Evolutionary conservation across 352 stramenopile species (phyloP), one percentile per base, ranked within the genome.

Genomic region (Globisporangium uncinulatum): DNA sequence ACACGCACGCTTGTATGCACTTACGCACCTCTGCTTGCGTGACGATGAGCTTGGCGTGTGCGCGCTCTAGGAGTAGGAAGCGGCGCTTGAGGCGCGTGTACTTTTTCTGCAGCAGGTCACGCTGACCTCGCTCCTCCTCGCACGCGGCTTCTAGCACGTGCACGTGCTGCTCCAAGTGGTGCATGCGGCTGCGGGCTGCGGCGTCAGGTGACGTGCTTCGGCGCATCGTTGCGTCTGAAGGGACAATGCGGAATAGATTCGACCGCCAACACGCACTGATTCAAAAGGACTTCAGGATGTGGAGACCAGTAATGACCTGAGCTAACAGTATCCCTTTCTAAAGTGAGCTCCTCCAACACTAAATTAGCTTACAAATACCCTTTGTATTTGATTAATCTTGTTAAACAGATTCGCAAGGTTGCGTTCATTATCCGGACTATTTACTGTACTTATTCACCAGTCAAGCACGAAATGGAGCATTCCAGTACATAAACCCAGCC

Each of bases 41-140:
- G 46, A 71, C 58, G 47, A 84, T 42, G 48, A 79, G 56, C 43
- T 75, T 71, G 32, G 63, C 59, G 59, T 86, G 74, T 17, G 69
- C 63, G 20, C 67, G 77, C 65, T 89, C 75, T 37, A 89, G 69
- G 10, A 73, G 75, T 47, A 83, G 62, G 62, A 86, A 89, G 39
- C 67, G 70, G 7, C 80, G 76, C 60, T 91, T 91, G 56, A 91
- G 65, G 1, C 73, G 73, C 45, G 69, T 66, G 51, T 91, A 91
- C 61, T 91, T 91, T 57, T 82, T 79, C 56, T 87, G 72, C 15
- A 87, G 53, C 24, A 72, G 41, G 36, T 84, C 71, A 46, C 78
- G 72, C 46, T 82, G 74, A 41, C 68, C 62, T 3, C 71, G 65
- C 69, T 87, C 76, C 19, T 71, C 64, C 48, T 74, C 55, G 45